Percentiles rank a stretch among this genome's conserved stretches.
phyloP scores from a whole-genome alignment of 345 rosid genomes.

The Eucalyptus pauciflora region DNA sequence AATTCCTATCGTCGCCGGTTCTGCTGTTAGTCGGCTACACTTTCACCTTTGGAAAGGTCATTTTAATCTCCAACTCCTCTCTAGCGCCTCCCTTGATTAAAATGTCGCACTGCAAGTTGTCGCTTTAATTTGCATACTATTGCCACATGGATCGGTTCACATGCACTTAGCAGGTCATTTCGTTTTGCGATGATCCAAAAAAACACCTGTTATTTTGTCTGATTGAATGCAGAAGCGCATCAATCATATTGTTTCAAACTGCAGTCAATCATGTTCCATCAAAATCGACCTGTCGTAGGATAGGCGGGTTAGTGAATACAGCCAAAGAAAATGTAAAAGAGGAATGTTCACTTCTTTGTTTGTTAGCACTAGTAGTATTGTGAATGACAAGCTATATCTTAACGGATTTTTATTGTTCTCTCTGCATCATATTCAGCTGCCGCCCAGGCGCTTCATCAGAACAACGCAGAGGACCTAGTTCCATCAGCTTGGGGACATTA shows the following conservation, averaged over 20 bases:
- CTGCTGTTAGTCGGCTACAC: slow-evolving; percentile 26
- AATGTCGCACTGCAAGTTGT: not conserved
- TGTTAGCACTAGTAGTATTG: not conserved
- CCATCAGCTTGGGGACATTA: not conserved
- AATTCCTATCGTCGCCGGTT: slow-evolving; percentile 29
- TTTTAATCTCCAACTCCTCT: not conserved
- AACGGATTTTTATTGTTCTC: not conserved
- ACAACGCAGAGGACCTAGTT: not conserved
- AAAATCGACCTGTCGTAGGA: not conserved
- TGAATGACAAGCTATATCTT: not conserved
- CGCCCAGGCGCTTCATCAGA: not conserved
- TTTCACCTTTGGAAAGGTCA: slow-evolving; percentile 39
- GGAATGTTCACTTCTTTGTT: not conserved
- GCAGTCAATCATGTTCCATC: not conserved
- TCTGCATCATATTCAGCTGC: not conserved
- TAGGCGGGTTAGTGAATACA: not conserved
- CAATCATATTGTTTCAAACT: not conserved
- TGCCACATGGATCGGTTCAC: not conserved
- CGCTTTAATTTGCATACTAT: not conserved
- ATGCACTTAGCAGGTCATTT: not conserved
- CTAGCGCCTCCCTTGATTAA: not conserved
- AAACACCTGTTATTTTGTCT: not conserved
- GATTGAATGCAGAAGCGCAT: not conserved
- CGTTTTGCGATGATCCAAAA: not conserved
- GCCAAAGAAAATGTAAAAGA: not conserved